Evolutionary conservation across 2,329 filamentous ascomycete species (phyloP), one percentile per base, ranked within the genome.

Genomic region (Aspergillus niger): DNA sequence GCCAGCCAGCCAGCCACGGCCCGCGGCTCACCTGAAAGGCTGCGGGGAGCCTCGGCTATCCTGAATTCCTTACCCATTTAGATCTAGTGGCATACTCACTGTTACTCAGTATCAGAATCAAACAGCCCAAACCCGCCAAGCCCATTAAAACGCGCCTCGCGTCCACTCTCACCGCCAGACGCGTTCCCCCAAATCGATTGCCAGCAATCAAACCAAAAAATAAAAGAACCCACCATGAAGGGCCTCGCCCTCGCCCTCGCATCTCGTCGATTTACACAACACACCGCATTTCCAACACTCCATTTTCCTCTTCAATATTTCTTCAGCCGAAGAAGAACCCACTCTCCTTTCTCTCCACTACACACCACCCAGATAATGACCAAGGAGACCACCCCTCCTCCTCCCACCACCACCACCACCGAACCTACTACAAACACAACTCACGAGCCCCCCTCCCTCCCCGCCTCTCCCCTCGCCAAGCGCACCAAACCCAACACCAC

Each of bases 401-500:
- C 72, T 36, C 57, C 67, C 55, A 58, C 62, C 60, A 57, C 66
- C 59, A 30, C 65, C 47, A 57, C 73, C 67, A 63, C 8, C 28
- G 28, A 30, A 30, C 28, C 65, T 58, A 63, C 55, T 54, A 63
- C 61, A 52, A 65, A 39, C 55, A 65, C 60, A 28, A 65, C 71
- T 39, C 81, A 80, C 72, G 74, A 80, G 65, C 75, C 80, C 28
- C 86, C 86, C 50, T 86, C 86, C 55, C 82, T 87, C 24, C 88
- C 89, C 43, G 83, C 84, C 59, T 93, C 91, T 8, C 92, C 91
- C 28, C 86, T 91, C 26, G 83, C 91, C 51, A 96, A 96, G 81
- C 87, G 91, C 73, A 85, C 90, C 71, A 95, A 92, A 82, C 86
- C 86, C 63, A 74, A 80, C 67, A 68, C 68, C 20, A 20, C 20